Base-by-base conservation (phyloP, 257 asterid species). In the Hygrophila difformis region DNA sequence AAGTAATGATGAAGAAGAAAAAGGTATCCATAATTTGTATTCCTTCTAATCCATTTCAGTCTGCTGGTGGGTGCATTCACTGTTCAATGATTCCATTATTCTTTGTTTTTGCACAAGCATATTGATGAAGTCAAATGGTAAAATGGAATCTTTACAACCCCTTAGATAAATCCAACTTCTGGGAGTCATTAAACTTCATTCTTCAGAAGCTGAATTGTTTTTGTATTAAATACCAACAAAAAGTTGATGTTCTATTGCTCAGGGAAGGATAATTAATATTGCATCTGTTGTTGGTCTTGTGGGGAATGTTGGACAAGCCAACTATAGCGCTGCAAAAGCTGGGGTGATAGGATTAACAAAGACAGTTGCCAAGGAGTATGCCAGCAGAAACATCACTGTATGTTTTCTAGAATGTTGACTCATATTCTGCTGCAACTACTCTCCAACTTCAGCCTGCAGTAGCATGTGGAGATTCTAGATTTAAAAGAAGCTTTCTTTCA, bases 261-360 rank as follows among this genome's bases (percentile, higher is more conserved):
- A 86, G 99, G 96, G 96, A 66, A 82, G 93, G 71, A 82, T 91
- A 56, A 82, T 91, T 44, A 91, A 91, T 62, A 78, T 91, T 38
- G 72, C 99, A 29, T 86, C 99, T 5, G 95, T 91, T 37, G 96
- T 91, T 47, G 99, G 99, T 60, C 88, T 91, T 18, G 82, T 77
- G 58, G 96, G 99, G 60, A 91, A 91, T 67, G 71, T 67, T 48
- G 96, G 99, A 41, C 96, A 91, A 78, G 93, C 96, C 66, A 91
- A 91, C 63, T 91, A 91, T 26, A 80, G 95, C 67, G 96, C 99
- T 43, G 96, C 96, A 64, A 86, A 91, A 75, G 99, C 96, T 6
- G 96, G 96, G 42, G 95, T 91, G 18, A 80, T 91, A 70, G 99
- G 99, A 49, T 66, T 91, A 38, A 91, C 95, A 12, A 91, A 91